Conservation (phyloP, 139 green algal genomes). For the Diplosphaera chodatii region DNA sequence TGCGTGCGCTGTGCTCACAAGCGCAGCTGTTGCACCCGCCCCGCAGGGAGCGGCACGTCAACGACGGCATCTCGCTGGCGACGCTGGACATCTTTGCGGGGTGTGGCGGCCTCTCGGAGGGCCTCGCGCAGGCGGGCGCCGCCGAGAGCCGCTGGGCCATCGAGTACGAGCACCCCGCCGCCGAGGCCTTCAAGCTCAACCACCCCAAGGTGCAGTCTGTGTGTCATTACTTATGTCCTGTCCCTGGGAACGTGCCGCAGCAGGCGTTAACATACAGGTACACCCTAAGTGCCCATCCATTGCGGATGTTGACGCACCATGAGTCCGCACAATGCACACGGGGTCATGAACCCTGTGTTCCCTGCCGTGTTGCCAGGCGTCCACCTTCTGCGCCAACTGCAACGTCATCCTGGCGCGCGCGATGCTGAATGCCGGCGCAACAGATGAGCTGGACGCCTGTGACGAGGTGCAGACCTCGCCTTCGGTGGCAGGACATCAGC, state of each 20-base stretch:
- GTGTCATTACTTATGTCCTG: no score
- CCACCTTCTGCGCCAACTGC: constrained; percentile 86
- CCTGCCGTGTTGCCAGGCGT: no score
- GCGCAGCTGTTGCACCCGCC: no score
- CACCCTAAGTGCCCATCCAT: no score
- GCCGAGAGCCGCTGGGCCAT: constrained; percentile 83
- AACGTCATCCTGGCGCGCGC: constrained; percentile 82
- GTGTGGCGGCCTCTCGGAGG: constrained; percentile 89
- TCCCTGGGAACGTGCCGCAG: no score
- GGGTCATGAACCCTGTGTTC: no score
- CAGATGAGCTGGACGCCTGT: constrained; percentile 56
- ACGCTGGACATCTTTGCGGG: constrained; percentile 97
- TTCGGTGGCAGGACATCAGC: no score
- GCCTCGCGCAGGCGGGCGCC: constrained; percentile 78
- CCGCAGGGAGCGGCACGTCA: not conserved
- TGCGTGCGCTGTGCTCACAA: no score
- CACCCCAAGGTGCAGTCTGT: constrained; percentile 51
- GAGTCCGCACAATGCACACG: no score
- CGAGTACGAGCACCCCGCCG: constrained; percentile 87
- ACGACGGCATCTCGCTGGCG: constrained; percentile 42
- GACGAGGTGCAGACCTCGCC: no score
- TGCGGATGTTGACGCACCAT: no score
- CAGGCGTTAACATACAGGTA: no score
- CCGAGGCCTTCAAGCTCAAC: constrained; percentile 87
- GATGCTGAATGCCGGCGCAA: constrained; percentile 70